Evolutionary conservation across 2,329 filamentous ascomycete genomes (phyloP).

Genomic region (Metarhizium brunneum): DNA sequence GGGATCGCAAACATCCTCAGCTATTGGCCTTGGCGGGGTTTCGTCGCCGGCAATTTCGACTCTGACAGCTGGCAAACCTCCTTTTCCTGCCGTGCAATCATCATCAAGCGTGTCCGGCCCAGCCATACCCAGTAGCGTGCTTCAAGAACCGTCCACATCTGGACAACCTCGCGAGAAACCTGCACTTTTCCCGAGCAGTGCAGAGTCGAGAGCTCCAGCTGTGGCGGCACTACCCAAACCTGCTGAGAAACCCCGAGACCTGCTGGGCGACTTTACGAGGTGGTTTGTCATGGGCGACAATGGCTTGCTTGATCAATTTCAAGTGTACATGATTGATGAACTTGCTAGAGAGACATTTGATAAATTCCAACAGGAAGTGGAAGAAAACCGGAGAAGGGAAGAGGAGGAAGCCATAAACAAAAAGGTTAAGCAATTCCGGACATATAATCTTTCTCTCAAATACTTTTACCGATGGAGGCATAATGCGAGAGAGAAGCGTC

Average conservation of each 20-base stretch:
- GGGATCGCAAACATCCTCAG: neutral
- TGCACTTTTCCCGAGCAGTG: neutral
- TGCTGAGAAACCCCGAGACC: constrained; percentile 23
- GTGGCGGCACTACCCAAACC: neutral
- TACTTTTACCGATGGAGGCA: constrained; percentile 50
- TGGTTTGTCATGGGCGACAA: constrained; percentile 47
- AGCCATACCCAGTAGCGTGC: neutral
- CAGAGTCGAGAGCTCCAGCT: neutral
- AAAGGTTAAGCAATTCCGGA: constrained; percentile 38
- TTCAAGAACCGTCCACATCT: neutral
- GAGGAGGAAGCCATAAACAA: constrained; percentile 38
- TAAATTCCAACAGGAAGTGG: constrained; percentile 29
- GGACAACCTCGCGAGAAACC: neutral
- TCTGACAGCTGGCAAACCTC: neutral
- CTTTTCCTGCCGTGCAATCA: neutral
- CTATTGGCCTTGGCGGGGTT: neutral
- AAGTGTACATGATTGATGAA: constrained; percentile 34
- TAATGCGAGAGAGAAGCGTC: constrained; percentile 36
- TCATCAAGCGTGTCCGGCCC: neutral
- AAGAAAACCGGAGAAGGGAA: constrained; percentile 32
- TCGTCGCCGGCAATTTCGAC: neutral
- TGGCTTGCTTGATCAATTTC: constrained; percentile 43
- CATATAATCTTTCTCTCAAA: constrained; percentile 40
- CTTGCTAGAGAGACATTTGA: constrained; percentile 33
- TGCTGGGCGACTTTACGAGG: constrained; percentile 38